Conservation (phyloP, 2,329 filamentous ascomycete genomes). For the Biscogniauxia sp. region DNA sequence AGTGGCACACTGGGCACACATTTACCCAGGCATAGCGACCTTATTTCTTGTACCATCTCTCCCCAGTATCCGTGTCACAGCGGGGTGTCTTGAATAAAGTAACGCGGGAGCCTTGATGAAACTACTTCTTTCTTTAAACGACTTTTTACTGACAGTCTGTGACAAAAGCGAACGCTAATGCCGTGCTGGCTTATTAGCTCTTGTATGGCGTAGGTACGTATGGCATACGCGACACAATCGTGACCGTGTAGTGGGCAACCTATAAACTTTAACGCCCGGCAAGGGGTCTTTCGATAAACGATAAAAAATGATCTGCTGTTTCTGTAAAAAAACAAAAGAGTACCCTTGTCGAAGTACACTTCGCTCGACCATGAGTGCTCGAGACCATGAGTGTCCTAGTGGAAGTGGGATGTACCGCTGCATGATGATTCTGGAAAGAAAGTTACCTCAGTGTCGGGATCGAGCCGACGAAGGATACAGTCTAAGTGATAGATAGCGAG, state of each 20-base stretch:
- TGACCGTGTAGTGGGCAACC: background rate
- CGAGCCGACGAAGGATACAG: slow-evolving; percentile 1
- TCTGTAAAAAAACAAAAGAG: background rate
- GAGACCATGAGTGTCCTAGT: background rate
- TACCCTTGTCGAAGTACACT: background rate
- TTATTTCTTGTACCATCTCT: background rate
- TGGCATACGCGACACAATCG: no score
- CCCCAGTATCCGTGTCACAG: background rate
- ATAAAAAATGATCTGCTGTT: background rate
- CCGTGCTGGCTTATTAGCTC: no score
- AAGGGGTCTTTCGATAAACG: background rate
- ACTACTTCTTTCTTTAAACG: background rate
- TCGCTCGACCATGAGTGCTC: background rate
- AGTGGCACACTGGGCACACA: background rate
- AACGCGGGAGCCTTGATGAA: background rate
- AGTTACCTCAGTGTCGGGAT: background rate
- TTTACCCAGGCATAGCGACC: background rate
- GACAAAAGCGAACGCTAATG: no score
- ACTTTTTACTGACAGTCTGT: no score
- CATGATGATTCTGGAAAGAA: background rate
- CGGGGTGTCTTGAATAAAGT: background rate
- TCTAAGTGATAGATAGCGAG: slow-evolving; percentile 9
- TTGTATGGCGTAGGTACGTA: no score
- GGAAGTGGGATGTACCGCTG: background rate
- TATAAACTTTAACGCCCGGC: background rate